Evolutionary conservation across 352 stramenopile genomes (phyloP).

Genomic region (Sclerospora graminicola): DNA sequence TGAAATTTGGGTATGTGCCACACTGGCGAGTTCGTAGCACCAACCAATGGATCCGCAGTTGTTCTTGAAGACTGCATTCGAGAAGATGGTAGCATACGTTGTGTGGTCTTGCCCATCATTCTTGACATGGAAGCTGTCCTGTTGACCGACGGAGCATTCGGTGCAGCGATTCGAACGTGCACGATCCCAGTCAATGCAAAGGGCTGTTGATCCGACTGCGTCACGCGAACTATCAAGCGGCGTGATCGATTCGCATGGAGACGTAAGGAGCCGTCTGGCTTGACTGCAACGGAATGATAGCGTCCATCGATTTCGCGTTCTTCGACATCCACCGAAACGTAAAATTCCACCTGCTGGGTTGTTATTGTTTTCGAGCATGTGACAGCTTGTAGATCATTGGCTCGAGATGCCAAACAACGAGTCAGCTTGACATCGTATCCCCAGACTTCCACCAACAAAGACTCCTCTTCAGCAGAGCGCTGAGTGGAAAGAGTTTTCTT

Average conservation of each 20-base stretch:
- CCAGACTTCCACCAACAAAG: conserved; percentile 42
- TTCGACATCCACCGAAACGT: conserved; percentile 67
- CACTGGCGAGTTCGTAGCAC: conserved; percentile 4
- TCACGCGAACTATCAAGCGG: conserved; percentile 47
- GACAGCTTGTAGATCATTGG: not conserved
- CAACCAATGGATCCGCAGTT: not conserved
- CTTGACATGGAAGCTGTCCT: conserved; percentile 22
- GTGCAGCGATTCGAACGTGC: conserved; percentile 30
- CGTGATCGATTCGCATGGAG: conserved; percentile 50
- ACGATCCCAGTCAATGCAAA: conserved; percentile 38
- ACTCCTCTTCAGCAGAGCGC: conserved; percentile 18
- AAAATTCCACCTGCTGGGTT: conserved; percentile 31
- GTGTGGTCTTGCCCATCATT: conserved; percentile 29
- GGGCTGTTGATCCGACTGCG: conserved; percentile 48
- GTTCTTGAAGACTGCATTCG: conserved; percentile 6
- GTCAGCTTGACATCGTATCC: conserved; percentile 30
- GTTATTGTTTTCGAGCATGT: conserved; percentile 3
- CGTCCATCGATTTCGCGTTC: conserved; percentile 54
- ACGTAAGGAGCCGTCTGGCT: conserved; percentile 51
- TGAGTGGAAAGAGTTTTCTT: conserved; percentile 11
- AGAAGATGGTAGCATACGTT: conserved; percentile 29
- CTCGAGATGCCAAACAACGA: not conserved
- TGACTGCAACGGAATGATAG: conserved; percentile 57
- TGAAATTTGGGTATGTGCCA: conserved; percentile 36
- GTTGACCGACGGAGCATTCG: conserved; percentile 19